Evolutionary conservation across 768 basidiomycete genomes (phyloP).

Genomic region (Krasilnikovozyma curviuscula): DNA sequence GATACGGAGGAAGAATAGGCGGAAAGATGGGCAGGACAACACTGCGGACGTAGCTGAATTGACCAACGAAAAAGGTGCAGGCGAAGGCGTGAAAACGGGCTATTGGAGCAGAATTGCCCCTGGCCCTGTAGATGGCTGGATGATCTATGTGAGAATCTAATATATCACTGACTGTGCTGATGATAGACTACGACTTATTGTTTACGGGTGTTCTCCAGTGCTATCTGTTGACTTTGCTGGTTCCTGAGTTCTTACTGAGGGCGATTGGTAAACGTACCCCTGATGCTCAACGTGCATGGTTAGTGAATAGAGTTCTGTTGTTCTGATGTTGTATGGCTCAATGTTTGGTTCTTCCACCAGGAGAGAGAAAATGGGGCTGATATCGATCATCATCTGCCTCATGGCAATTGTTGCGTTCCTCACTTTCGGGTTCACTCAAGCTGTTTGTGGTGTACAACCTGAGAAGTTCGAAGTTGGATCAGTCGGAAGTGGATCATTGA

Average conservation of each 20-base stretch:
- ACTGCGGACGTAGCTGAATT: background rate
- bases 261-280: slow-evolving; percentile 61
- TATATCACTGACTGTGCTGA: too few species aligned
- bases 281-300: slow-evolving; percentile 91
- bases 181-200: too few species aligned
- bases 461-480: slow-evolving; percentile 63
- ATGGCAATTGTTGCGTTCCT: slow-evolving; percentile 94
- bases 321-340: too few species aligned
- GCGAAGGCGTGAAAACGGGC: slow-evolving; percentile 16
- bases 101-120: slow-evolving; percentile 52
- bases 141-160: too few species aligned
- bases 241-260: slow-evolving; percentile 56
- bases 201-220: too few species aligned
- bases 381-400: slow-evolving; percentile 54
- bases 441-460: slow-evolving; percentile 75
- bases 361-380: slow-evolving; percentile 91
- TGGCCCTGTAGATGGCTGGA: slow-evolving; percentile 84
- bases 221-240: slow-evolving; percentile 56
- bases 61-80: slow-evolving; percentile 7
- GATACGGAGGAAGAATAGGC: slow-evolving; percentile 45
- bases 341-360: too few species aligned
- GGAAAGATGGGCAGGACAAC: background rate
- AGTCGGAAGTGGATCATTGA: slow-evolving; percentile 57
- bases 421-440: slow-evolving; percentile 91
- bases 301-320: too few species aligned